Percentiles rank a stretch among this genome's conserved stretches.
These are phyloP conservation scores for Fusarium neocosmosporiellum DNA, from an alignment of 2,329 filamentous ascomycete species.

Conservation along the genomic window DNA sequence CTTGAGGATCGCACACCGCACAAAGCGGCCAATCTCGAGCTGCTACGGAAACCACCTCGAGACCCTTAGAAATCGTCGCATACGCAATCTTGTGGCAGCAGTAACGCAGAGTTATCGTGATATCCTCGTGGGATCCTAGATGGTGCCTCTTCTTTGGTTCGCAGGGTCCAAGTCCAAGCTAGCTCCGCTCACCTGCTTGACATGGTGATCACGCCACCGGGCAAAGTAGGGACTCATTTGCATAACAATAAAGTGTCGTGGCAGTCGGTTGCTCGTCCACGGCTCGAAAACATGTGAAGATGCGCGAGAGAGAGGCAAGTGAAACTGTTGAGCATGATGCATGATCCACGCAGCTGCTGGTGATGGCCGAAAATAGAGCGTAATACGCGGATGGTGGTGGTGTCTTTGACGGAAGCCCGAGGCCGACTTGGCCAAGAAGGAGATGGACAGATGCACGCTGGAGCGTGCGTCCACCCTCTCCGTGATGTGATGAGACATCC, in stretches of 20 bases:
- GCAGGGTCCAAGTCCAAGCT: background rate
- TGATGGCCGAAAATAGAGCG: conserved; percentile 13
- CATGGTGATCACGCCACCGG: conserved; percentile 14
- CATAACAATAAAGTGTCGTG: background rate
- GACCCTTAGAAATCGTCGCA: background rate
- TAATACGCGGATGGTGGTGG: background rate
- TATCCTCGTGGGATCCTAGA: background rate
- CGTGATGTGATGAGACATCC: conserved; percentile 14
- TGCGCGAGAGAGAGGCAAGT: background rate
- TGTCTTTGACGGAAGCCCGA: background rate
- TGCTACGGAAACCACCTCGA: conserved; percentile 19
- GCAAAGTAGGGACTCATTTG: background rate
- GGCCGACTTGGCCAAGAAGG: background rate
- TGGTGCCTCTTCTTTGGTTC: background rate
- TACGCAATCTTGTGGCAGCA: conserved; percentile 1
- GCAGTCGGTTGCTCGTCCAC: background rate
- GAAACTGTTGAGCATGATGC: conserved; percentile 12
- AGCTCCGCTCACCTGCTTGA: conserved; percentile 7
- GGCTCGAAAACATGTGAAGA: background rate
- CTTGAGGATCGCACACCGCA: conserved; percentile 11
- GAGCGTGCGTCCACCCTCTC: conserved; percentile 13
- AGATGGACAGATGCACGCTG: background rate
- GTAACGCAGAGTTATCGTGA: background rate
- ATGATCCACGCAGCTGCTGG: background rate
- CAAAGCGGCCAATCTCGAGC: background rate